These are phyloP conservation scores for Yamadazyma mexicana DNA, from an alignment of 1,139 yeast species.

Conservation along the genomic window DNA sequence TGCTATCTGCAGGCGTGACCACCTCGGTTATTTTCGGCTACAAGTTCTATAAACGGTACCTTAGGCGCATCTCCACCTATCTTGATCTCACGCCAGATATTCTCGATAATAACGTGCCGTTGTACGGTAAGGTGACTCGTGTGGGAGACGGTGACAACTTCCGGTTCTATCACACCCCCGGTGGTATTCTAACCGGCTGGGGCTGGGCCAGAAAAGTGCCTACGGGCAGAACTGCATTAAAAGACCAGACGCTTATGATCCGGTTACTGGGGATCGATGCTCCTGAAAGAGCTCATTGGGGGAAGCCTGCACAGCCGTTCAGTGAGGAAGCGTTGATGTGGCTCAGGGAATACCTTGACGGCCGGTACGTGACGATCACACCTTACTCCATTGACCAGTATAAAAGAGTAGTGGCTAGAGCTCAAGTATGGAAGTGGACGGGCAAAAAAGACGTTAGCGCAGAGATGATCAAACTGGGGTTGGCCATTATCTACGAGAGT, in stretches of 20 bases:
- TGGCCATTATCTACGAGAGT: constrained; percentile 87
- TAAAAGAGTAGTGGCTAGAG: constrained; percentile 83
- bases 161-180: constrained; percentile 90
- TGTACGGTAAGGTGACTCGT: constrained; percentile 82
- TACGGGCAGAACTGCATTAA: constrained; percentile 43
- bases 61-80: constrained; percentile 35
- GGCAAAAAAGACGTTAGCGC: constrained; percentile 80
- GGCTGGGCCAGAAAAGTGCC: constrained; percentile 72
- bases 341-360: constrained; percentile 65
- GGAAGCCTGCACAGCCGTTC: constrained; percentile 88
- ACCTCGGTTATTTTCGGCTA: constrained; percentile 31
- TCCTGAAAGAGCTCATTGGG: constrained; percentile 94
- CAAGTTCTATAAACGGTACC: constrained; percentile 34
- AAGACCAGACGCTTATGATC: constrained; percentile 62
- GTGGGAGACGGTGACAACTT: constrained; percentile 98
- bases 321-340: constrained; percentile 82
- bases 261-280: constrained; percentile 97
- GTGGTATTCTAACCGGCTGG: constrained; percentile 89
- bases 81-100: constrained; percentile 42
- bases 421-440: constrained; percentile 68
- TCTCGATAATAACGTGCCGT: constrained; percentile 27
- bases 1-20: constrained; percentile 40
- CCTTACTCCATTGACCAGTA: constrained; percentile 88
- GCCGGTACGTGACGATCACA: constrained; percentile 66
- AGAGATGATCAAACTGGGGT: constrained; percentile 80